phyloP scores from a whole-genome alignment of 148 eudicot species.

The Fagopyrum homotropicum region DNA sequence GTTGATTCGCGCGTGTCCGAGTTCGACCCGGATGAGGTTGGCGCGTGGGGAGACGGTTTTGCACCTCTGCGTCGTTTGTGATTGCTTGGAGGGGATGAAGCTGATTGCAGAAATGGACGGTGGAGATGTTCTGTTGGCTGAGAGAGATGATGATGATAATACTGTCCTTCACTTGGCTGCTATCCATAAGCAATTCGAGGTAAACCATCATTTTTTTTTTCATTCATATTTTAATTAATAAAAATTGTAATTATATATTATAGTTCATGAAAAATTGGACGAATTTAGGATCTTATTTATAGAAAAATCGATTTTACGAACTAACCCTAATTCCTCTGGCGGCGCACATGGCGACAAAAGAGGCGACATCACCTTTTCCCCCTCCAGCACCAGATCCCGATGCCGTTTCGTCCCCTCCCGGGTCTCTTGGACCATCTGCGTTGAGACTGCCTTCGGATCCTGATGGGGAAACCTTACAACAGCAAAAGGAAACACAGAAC shows the following conservation, averaged over 20 bases:
- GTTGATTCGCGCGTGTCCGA: constrained; percentile 24
- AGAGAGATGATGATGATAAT: constrained; percentile 27
- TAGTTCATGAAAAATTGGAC: too few relatives aligned
- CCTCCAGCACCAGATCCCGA: too few relatives aligned
- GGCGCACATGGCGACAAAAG: too few relatives aligned
- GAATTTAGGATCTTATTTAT: too few relatives aligned
- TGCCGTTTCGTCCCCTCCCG: too few relatives aligned
- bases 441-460: too few relatives aligned
- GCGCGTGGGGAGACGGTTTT: constrained; percentile 20
- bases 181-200: constrained; percentile 24
- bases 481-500: too few relatives aligned
- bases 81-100: constrained; percentile 23
- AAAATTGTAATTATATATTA: not conserved
- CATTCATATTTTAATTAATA: not conserved
- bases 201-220: not conserved
- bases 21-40: constrained; percentile 13
- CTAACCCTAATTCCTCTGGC: too few relatives aligned
- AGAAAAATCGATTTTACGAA: too few relatives aligned
- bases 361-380: too few relatives aligned
- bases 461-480: too few relatives aligned
- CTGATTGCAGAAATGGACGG: constrained; percentile 14
- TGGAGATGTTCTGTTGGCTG: constrained; percentile 17
- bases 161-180: constrained; percentile 32
- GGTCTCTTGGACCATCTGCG: too few relatives aligned
- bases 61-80: constrained; percentile 29